Conservation (phyloP, 352 stramenopile species). For the Globisporangium lucens region DNA sequence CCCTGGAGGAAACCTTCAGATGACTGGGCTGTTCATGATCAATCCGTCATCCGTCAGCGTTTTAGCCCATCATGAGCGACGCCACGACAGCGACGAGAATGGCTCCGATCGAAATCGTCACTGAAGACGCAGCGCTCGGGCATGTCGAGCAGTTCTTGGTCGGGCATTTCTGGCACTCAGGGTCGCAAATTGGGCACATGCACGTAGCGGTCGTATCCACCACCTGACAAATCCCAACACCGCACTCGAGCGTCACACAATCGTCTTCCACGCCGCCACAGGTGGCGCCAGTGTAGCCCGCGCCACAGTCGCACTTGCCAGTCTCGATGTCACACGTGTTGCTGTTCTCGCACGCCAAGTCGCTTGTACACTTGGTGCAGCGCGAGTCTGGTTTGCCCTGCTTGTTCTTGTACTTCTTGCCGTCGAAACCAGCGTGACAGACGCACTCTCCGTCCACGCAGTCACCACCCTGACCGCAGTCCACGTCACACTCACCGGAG, state of each 20-base stretch:
- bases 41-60: background rate
- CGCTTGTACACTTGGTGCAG: slow-evolving; percentile 33
- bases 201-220: slow-evolving; percentile 26
- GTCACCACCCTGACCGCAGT: slow-evolving; percentile 45
- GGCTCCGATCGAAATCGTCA: slow-evolving; percentile 25
- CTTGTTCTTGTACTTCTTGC: slow-evolving; percentile 43
- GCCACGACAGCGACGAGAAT: slow-evolving; percentile 21
- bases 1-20: background rate
- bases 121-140: slow-evolving; percentile 25
- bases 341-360: slow-evolving; percentile 32
- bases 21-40: background rate
- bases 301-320: slow-evolving; percentile 34
- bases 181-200: slow-evolving; percentile 32
- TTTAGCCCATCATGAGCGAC: slow-evolving; percentile 24
- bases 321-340: slow-evolving; percentile 28
- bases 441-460: slow-evolving; percentile 41
- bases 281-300: slow-evolving; percentile 38
- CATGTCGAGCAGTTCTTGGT: slow-evolving; percentile 25
- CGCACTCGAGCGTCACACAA: slow-evolving; percentile 30
- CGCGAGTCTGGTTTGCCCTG: slow-evolving; percentile 39
- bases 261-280: slow-evolving; percentile 42
- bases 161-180: slow-evolving; percentile 25
- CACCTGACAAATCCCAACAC: slow-evolving; percentile 24
- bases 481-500: slow-evolving; percentile 45
- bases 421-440: slow-evolving; percentile 44